A percentile compares a stretch with the other conserved stretches of the same genome.
Conservation (phyloP, 2,329 filamentous ascomycete genomes). For the Ciborinia camelliae region DNA sequence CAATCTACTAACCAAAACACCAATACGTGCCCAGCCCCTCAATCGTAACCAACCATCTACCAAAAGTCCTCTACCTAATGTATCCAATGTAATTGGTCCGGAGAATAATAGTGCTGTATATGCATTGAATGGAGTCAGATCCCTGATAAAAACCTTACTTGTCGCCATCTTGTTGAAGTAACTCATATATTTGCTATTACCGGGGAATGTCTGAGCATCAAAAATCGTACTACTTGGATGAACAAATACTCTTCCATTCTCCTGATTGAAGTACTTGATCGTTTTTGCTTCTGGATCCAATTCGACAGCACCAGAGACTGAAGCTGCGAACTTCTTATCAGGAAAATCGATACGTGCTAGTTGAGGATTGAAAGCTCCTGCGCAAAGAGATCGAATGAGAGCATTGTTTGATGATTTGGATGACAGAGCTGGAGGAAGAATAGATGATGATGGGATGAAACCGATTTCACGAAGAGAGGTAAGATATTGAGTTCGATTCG, state of each 20-base stretch:
- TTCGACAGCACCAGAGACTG: slow-evolving; percentile 84
- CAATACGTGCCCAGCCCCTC: slow-evolving; percentile 90
- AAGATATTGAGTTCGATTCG: slow-evolving; percentile 82
- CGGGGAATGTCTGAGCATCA: slow-evolving; percentile 73
- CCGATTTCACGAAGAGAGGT: slow-evolving; percentile 82
- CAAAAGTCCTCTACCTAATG: slow-evolving; percentile 77
- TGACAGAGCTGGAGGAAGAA: slow-evolving; percentile 40
- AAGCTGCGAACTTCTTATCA: slow-evolving; percentile 89
- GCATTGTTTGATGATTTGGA: slow-evolving; percentile 45
- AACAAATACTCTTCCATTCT: slow-evolving; percentile 84
- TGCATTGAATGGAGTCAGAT: slow-evolving; percentile 88
- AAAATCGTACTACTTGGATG: slow-evolving; percentile 89
- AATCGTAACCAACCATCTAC: slow-evolving; percentile 89
- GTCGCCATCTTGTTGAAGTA: slow-evolving; percentile 94
- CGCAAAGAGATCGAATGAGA: slow-evolving; percentile 41
- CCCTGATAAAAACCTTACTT: slow-evolving; percentile 85
- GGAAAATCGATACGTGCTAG: slow-evolving; percentile 90
- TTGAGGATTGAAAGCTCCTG: slow-evolving; percentile 64
- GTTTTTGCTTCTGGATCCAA: slow-evolving; percentile 87
- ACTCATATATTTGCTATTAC: slow-evolving; percentile 71
- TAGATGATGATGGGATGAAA: slow-evolving; percentile 54
- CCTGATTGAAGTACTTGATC: slow-evolving; percentile 89
- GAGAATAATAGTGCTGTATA: slow-evolving; percentile 87
- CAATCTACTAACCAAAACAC: slow-evolving; percentile 79
- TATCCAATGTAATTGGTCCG: slow-evolving; percentile 81